Evolutionary conservation across 2,329 filamentous ascomycete genomes (phyloP), one percentile per base, ranked within the genome.

Genomic region (Botrytis porri): DNA sequence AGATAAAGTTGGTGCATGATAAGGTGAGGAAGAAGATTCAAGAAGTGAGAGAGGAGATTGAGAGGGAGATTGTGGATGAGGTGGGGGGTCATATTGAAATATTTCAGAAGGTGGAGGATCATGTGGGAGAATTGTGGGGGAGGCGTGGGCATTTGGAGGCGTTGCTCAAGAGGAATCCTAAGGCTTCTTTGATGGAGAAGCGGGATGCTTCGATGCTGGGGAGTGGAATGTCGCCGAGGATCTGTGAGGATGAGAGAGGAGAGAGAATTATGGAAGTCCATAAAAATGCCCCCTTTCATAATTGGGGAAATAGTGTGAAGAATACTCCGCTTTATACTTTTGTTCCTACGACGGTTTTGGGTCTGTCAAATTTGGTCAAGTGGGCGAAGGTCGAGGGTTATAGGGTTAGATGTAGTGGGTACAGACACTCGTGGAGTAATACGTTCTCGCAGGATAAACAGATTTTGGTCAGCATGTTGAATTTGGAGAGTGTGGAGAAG

Each of bases 391-490:
- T 71, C 5, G 77, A 82, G 39, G 77, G 80, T 2, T 79, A 82
- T 74, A 79, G 82, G 8, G 82, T 85, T 25, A 80, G 84, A 43
- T 83, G 82, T 51, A 80, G 81, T 4, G 84, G 84, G 1, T 85
- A 84, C 72, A 80, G 84, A 8, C 84, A 85, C 74, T 84, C 82
- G 10, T 85, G 84, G 83, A 79, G 81, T 8, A 78, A 81, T 10
- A 81, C 84, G 32, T 85, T 84, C 73, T 81, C 82, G 1, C 77
- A 82, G 73, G 78, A 82, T 37, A 82, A 81, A 39, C 80, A 85
- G 65, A 80, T 86, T 25, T 76, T 85, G 61, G 81, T 85, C 59
- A 85, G 83, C 0, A 79, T 84, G 25, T 76, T 85, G n/a, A 81
- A 81, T 66, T 74, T 85, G 12, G 73, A 81, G 37, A 77, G 80